Base-by-base conservation (phyloP, 1,284 basidiomycete species). In the Somion occarium region DNA sequence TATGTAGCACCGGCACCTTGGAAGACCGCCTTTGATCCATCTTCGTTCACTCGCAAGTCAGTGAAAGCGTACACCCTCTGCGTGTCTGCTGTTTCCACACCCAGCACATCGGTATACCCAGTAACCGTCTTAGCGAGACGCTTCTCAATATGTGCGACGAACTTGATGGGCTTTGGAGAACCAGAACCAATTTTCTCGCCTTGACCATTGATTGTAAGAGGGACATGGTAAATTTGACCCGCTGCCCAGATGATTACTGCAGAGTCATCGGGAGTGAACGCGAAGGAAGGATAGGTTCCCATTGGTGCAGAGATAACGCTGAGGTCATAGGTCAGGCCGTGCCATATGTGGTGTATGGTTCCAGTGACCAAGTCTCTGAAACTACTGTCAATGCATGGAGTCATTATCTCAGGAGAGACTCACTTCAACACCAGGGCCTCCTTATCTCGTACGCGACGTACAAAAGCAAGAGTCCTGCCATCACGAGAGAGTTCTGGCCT, bases 221-320 rank as follows among this genome's bases (percentile, higher is more conserved):
- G 82, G 2, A 88, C 73, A 15, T 69, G 70, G 59, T 80, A 79
- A 19, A 88, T 83, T 55, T 85, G 78, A 7, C 85, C 85, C 2
- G 80, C 75, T 3, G 85, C 82, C 85, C 85, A 88, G 51, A 88
- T 81, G 54, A 88, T 72, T 51, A 88, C 69, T 0, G 80, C 83
- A 53, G 78, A 71, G 55, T 84, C 80, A 5, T 69, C 65, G 0
- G 83, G 80, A 0, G 80, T 78, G 63, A 87, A 88, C 2, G 83
- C 73, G 59, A 84, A 88, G 1, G 83, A 82, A 0, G 86, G 85
- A 57, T 88, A 88, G 22, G 85, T 85, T 15, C 85, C 84, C 81
- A 86, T 86, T 0, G 85, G 83, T 3, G 85, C 82, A 9, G 79
- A 85, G 44, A 85, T 71, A 3, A 66, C 64, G n/a, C 73, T 72